Evolutionary conservation across 305 asterid species (phyloP).

Genomic region (Ilex paraguariensis): DNA sequence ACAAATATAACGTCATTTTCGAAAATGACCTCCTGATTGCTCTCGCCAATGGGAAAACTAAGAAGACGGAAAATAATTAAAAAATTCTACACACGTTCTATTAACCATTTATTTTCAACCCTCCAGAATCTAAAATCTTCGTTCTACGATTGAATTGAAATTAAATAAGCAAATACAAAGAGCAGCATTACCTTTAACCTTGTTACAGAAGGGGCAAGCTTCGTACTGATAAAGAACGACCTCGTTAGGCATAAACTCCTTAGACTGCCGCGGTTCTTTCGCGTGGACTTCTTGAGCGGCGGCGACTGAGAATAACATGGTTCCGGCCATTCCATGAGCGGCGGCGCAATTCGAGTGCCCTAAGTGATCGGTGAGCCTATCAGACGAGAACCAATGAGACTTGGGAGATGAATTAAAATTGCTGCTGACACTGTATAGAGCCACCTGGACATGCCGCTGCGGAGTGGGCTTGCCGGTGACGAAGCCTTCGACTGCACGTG

Average conservation of each 20-base stretch:
- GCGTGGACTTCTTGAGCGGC: constrained; percentile 14
- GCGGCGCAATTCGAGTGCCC: constrained; percentile 21
- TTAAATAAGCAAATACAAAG: too few species aligned
- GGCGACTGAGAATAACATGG: constrained; percentile 63
- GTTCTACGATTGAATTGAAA: too few species aligned
- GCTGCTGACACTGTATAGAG: constrained; percentile 36
- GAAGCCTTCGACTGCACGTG: constrained; percentile 36
- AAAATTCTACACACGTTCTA: too few species aligned
- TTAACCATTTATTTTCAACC: too few species aligned
- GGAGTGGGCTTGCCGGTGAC: not conserved
- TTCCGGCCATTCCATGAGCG: constrained; percentile 48
- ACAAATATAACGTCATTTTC: too few species aligned
- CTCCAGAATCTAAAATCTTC: too few species aligned
- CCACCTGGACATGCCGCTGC: constrained; percentile 31
- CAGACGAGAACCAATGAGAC: constrained; percentile 42
- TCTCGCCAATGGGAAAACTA: too few species aligned
- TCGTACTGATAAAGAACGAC: constrained; percentile 2
- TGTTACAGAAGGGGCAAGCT: constrained; percentile 4
- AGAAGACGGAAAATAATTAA: too few species aligned
- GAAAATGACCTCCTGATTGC: too few species aligned
- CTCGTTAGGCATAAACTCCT: not conserved
- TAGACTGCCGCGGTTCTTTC: not conserved
- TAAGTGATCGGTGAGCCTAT: constrained; percentile 27
- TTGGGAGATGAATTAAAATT: constrained; percentile 26
- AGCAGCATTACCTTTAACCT: not conserved